These are phyloP conservation scores for Rhizoctonia solani DNA, from an alignment of 1,284 basidiomycete genomes.

Conservation along the genomic window DNA sequence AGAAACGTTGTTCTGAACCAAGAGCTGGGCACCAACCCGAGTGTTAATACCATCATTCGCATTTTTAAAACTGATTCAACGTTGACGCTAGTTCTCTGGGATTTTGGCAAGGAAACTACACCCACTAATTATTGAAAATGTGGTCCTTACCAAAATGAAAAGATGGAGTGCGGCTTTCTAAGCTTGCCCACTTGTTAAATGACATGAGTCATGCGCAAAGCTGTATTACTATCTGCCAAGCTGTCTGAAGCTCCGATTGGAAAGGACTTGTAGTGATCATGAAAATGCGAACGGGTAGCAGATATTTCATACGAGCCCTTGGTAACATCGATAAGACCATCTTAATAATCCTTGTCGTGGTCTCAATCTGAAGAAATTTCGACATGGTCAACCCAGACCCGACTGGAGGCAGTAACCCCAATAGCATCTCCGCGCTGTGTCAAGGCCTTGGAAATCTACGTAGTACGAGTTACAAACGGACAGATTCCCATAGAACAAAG, in stretches of 20 bases:
- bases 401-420: constrained; percentile 21
- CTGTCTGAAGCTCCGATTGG: constrained; percentile 32
- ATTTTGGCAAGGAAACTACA: not conserved
- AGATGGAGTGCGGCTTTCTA: constrained; percentile 41
- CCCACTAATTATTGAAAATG: constrained; percentile 25
- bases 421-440: constrained; percentile 29
- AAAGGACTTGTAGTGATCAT: constrained; percentile 37
- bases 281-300: constrained; percentile 30
- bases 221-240: constrained; percentile 22
- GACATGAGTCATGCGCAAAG: constrained; percentile 35
- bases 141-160: constrained; percentile 45
- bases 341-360: constrained; percentile 36
- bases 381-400: constrained; percentile 36
- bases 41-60: constrained; percentile 49
- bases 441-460: constrained; percentile 19
- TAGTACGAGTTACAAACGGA: not conserved
- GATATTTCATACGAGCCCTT: constrained; percentile 23
- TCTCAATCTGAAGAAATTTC: constrained; percentile 29
- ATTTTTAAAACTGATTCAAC: constrained; percentile 46
- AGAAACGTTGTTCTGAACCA: constrained; percentile 54
- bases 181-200: constrained; percentile 38
- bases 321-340: constrained; percentile 32
- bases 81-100: not conserved
- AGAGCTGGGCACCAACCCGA: constrained; percentile 19
- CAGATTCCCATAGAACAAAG: not conserved